These are phyloP conservation scores for Zopfochytrium polystomum DNA, from an alignment of 371 early-diverging fungal genomes.

Conservation along the genomic window DNA sequence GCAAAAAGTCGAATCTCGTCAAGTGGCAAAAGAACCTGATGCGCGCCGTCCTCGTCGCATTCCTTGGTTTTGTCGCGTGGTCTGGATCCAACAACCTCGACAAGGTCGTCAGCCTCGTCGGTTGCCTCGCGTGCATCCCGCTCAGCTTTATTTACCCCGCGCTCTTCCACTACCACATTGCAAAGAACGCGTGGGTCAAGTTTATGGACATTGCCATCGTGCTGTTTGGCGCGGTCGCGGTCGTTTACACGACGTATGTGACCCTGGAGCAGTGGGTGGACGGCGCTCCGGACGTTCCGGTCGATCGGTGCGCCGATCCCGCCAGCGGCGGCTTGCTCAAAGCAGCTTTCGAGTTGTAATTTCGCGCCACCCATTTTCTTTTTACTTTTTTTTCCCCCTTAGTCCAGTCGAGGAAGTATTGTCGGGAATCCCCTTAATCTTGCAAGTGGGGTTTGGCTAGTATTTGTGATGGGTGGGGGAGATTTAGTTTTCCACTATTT, in stretches of 20 bases:
- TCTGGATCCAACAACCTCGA: slow-evolving; percentile 78
- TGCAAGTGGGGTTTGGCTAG: neutral
- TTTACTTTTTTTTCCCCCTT: neutral
- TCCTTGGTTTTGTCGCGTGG: slow-evolving; percentile 70
- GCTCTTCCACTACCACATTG: slow-evolving; percentile 68
- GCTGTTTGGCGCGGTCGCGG: slow-evolving; percentile 66
- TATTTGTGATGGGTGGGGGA: neutral
- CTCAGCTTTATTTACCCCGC: slow-evolving; percentile 77
- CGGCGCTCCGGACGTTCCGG: slow-evolving; percentile 42
- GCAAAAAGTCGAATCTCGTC: slow-evolving; percentile 49
- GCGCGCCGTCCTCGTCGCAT: slow-evolving; percentile 64
- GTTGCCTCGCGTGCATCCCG: slow-evolving; percentile 78
- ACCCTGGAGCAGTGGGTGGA: slow-evolving; percentile 67
- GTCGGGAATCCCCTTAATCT: neutral
- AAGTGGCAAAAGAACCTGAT: slow-evolving; percentile 87
- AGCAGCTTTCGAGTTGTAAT: neutral
- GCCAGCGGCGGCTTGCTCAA: neutral
- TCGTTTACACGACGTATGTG: slow-evolving; percentile 72
- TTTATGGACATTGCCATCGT: slow-evolving; percentile 61
- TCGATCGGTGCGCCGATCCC: slow-evolving; percentile 33
- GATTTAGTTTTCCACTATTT: neutral
- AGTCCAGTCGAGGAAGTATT: too few species aligned
- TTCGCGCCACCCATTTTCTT: neutral
- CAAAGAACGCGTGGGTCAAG: slow-evolving; percentile 34
- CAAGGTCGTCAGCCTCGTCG: slow-evolving; percentile 86